A percentile compares a stretch with the other conserved stretches of the same genome.
phyloP scores from a whole-genome alignment of 1,284 basidiomycete species.

The Afroboletus lepidellus region DNA sequence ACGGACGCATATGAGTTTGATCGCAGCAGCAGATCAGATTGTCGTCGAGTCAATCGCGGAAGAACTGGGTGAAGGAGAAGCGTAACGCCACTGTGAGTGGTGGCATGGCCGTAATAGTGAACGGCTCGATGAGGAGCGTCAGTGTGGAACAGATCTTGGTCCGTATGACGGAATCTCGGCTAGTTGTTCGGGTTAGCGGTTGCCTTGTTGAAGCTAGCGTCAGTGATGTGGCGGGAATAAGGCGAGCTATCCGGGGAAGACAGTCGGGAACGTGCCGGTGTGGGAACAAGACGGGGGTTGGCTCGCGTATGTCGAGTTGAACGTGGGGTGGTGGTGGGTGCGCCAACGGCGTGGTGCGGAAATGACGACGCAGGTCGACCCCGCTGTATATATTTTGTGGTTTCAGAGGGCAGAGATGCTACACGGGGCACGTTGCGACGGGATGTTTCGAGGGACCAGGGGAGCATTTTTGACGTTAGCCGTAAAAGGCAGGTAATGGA shows the following conservation, averaged over 20 bases:
- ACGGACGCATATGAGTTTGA: slow-evolving; percentile 10
- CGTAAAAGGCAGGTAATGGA: slow-evolving; percentile 15
- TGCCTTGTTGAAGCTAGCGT: slow-evolving; percentile 6
- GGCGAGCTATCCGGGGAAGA: slow-evolving; percentile 1
- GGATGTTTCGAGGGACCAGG: slow-evolving; percentile 16
- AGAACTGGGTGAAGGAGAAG: slow-evolving; percentile 8
- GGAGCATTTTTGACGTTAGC: slow-evolving; percentile 3
- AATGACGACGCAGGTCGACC: slow-evolving; percentile 7
- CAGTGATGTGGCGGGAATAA: slow-evolving; percentile 14
- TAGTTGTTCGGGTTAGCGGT: slow-evolving; percentile 8
- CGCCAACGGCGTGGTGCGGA: slow-evolving; percentile 24
- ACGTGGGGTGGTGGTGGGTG: not conserved
- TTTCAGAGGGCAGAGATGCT: not conserved
- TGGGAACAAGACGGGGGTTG: slow-evolving; percentile 14
- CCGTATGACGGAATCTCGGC: not conserved
- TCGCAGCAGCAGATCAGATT: slow-evolving; percentile 28
- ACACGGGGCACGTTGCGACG: not conserved
- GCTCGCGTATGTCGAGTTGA: slow-evolving; percentile 18
- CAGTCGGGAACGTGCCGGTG: slow-evolving; percentile 4
- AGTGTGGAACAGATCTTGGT: slow-evolving; percentile 11
- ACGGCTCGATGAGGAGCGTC: slow-evolving; percentile 5
- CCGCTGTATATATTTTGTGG: not conserved
- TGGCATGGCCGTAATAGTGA: not conserved
- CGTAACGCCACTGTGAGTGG: slow-evolving; percentile 6
- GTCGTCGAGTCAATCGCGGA: slow-evolving; percentile 15